Percentiles rank a stretch among this genome's conserved stretches.
Conservation (phyloP, 805 yeast species). For the Yamadazyma nakazawae region DNA sequence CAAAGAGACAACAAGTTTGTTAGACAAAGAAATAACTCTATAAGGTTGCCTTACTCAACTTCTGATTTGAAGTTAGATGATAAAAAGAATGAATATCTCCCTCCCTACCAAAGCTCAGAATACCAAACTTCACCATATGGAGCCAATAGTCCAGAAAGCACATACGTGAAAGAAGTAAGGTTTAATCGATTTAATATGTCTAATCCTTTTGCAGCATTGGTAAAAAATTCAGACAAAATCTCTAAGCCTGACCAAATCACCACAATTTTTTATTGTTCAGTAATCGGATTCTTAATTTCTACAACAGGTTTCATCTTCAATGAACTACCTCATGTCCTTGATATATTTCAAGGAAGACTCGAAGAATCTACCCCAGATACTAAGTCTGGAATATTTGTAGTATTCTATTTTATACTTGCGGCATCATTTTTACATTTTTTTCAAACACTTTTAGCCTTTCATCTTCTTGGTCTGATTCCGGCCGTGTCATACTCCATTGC, state of each 20-base stretch:
- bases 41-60: constrained; percentile 30
- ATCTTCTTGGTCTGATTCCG: constrained; percentile 73
- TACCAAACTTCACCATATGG: constrained; percentile 5
- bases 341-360: constrained; percentile 13
- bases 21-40: constrained; percentile 23
- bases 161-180: constrained; percentile 15
- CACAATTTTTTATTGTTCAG: constrained; percentile 74
- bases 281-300: constrained; percentile 66
- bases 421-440: constrained; percentile 77
- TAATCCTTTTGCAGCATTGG: constrained; percentile 21
- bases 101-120: constrained; percentile 2
- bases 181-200: constrained; percentile 12
- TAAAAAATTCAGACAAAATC: constrained; percentile 15
- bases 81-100: constrained; percentile 11
- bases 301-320: constrained; percentile 68
- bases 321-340: constrained; percentile 46
- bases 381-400: constrained; percentile 26
- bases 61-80: constrained; percentile 32
- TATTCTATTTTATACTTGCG: constrained; percentile 50
- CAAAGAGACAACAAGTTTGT: constrained; percentile 12
- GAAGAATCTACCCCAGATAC: constrained; percentile 17
- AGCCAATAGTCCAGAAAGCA: neutral
- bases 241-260: constrained; percentile 74
- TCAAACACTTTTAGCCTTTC: constrained; percentile 80
- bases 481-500: constrained; percentile 87